Conservation (phyloP, 2,329 filamentous ascomycete species). For the Allantophomopsis lycopodina region DNA sequence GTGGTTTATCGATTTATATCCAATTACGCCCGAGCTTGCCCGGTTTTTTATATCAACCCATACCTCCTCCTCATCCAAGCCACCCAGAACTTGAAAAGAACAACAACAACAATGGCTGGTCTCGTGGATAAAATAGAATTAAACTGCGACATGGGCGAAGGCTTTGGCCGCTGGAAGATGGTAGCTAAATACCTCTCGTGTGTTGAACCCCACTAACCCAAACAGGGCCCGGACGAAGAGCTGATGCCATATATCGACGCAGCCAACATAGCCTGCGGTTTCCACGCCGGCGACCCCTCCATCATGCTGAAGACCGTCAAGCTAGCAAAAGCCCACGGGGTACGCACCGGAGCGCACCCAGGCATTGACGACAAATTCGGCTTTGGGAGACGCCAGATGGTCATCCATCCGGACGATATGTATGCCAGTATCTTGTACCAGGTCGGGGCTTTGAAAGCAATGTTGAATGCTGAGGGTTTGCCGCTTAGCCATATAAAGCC, state of each 20-base stretch:
- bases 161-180: constrained; percentile 29
- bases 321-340: constrained; percentile 39
- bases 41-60: too few relatives aligned
- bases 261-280: constrained; percentile 48
- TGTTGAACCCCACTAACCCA: background rate
- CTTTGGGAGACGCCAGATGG: constrained; percentile 49
- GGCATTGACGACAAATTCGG: constrained; percentile 51
- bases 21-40: too few relatives aligned
- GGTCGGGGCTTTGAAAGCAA: constrained; percentile 45
- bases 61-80: too few relatives aligned
- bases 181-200: constrained; percentile 5
- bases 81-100: background rate
- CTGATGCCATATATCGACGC: constrained; percentile 46
- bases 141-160: constrained; percentile 38
- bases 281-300: constrained; percentile 45
- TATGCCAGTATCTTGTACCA: constrained; percentile 47
- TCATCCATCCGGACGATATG: constrained; percentile 39
- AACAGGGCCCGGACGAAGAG: constrained; percentile 40
- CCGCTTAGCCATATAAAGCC: constrained; percentile 48
- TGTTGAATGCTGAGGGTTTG: constrained; percentile 40
- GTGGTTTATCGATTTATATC: too few relatives aligned
- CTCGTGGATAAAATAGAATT: constrained; percentile 18
- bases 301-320: constrained; percentile 48
- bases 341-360: constrained; percentile 47
- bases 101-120: constrained; percentile 2